These are phyloP conservation scores for Cronartium quercuum DNA, from an alignment of 1,284 basidiomycete genomes.

Conservation along the genomic window DNA sequence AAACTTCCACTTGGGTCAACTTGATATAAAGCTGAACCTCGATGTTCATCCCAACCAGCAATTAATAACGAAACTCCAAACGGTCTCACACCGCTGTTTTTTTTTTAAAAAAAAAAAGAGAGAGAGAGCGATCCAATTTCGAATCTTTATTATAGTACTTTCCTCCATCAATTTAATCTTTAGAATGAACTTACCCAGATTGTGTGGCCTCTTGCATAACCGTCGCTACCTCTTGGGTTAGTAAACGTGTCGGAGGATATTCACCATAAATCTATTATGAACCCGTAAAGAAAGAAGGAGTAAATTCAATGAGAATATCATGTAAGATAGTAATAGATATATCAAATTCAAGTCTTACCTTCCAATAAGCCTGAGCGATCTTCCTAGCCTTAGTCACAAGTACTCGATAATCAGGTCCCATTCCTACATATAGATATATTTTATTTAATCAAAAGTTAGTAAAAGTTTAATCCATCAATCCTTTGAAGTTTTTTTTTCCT, in stretches of 20 bases:
- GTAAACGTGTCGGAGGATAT: conserved; percentile 93
- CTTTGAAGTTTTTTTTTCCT: background rate
- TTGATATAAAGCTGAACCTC: conserved; percentile 90
- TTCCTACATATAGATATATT: conserved; percentile 55
- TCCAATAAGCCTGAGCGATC: conserved; percentile 98
- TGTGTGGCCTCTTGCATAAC: conserved; percentile 99
- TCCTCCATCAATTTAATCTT: background rate
- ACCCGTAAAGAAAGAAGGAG: background rate
- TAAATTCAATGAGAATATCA: background rate
- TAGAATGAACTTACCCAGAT: conserved; percentile 65
- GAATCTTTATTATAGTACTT: background rate
- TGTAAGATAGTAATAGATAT: background rate
- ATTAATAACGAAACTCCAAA: conserved; percentile 95
- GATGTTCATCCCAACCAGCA: conserved; percentile 86
- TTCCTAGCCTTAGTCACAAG: conserved; percentile 90
- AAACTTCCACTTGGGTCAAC: conserved; percentile 98
- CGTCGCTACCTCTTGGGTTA: conserved; percentile 94
- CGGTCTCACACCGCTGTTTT: conserved; percentile 81
- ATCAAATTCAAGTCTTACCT: conserved; percentile 48
- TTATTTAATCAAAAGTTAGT: background rate
- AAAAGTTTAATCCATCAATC: background rate
- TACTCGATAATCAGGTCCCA: conserved; percentile 97
- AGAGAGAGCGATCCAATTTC: background rate
- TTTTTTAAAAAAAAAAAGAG: background rate
- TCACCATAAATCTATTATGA: conserved; percentile 71